Conservation (phyloP, 1,139 yeast genomes). For the Hyphopichia buzzinii region DNA sequence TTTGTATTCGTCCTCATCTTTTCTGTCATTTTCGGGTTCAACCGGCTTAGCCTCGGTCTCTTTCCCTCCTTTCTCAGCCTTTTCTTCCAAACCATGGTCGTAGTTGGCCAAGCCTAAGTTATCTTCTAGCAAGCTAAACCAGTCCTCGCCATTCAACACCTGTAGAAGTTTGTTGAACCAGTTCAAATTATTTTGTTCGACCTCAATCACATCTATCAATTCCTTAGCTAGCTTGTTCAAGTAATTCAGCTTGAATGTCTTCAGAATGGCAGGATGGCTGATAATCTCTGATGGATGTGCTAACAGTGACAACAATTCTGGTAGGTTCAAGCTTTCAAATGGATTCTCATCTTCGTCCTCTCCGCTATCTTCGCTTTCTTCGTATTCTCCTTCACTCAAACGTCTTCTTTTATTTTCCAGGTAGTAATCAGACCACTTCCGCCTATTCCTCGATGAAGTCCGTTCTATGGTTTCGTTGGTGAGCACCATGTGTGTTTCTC, state of each 20-base stretch:
- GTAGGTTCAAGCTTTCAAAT: slow-evolving; percentile 35
- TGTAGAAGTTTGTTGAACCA: slow-evolving; percentile 70
- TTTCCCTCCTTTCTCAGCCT: slow-evolving; percentile 47
- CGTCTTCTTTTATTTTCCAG: slow-evolving; percentile 10
- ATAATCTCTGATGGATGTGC: slow-evolving; percentile 78
- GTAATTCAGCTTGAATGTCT: slow-evolving; percentile 56
- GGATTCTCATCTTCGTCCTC: slow-evolving; percentile 31
- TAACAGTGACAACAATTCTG: slow-evolving; percentile 71
- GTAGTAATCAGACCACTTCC: slow-evolving; percentile 35
- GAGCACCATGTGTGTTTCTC: slow-evolving; percentile 38
- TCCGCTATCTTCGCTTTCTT: slow-evolving; percentile 29
- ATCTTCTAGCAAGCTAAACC: slow-evolving; percentile 61
- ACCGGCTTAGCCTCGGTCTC: slow-evolving; percentile 33
- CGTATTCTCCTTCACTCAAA: slow-evolving; percentile 9
- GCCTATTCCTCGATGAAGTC: slow-evolving; percentile 26
- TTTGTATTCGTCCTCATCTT: slow-evolving; percentile 60
- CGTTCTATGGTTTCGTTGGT: slow-evolving; percentile 36
- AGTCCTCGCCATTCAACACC: slow-evolving; percentile 83
- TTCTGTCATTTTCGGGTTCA: slow-evolving; percentile 30
- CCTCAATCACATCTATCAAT: slow-evolving; percentile 72
- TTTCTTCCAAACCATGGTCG: slow-evolving; percentile 53
- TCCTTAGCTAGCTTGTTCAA: slow-evolving; percentile 61
- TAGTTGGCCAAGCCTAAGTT: slow-evolving; percentile 66
- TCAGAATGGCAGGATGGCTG: slow-evolving; percentile 65
- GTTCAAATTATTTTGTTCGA: slow-evolving; percentile 74